These are phyloP conservation scores for Hymenoscyphus occultus DNA, from an alignment of 2,329 filamentous ascomycete species.

Conservation along the genomic window DNA sequence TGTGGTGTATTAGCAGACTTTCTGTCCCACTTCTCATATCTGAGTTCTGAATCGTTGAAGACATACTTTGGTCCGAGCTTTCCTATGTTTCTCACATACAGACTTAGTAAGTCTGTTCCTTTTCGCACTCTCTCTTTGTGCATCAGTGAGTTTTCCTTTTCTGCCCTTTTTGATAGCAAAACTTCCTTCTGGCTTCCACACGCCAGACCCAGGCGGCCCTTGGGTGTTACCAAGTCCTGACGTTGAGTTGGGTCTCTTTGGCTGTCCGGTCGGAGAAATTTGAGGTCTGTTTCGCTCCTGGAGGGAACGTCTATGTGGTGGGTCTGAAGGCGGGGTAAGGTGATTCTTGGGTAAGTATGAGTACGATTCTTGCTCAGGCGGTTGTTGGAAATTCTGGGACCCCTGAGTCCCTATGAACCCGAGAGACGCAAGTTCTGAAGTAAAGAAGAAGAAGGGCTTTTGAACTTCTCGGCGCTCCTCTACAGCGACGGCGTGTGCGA, in stretches of 20 bases:
- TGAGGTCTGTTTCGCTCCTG: background rate
- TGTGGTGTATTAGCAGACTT: background rate
- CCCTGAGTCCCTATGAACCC: background rate
- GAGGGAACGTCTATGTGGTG: background rate
- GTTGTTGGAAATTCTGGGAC: background rate
- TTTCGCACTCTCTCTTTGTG: background rate
- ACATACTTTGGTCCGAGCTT: background rate
- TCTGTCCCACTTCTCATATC: background rate
- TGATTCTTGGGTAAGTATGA: background rate
- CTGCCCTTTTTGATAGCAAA: background rate
- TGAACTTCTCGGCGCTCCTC: background rate
- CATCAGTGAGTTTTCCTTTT: background rate
- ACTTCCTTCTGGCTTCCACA: background rate
- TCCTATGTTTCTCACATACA: background rate
- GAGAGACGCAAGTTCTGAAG: background rate
- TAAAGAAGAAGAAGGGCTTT: background rate
- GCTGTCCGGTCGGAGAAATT: background rate
- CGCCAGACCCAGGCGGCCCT: background rate
- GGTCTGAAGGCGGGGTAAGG: background rate
- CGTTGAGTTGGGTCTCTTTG: background rate
- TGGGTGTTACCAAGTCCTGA: background rate
- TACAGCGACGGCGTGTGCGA: background rate
- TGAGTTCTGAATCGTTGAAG: background rate
- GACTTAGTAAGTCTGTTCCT: background rate
- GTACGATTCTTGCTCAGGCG: background rate